phyloP scores from a whole-genome alignment of 305 asterid species.

The Fraxinus ornus region DNA sequence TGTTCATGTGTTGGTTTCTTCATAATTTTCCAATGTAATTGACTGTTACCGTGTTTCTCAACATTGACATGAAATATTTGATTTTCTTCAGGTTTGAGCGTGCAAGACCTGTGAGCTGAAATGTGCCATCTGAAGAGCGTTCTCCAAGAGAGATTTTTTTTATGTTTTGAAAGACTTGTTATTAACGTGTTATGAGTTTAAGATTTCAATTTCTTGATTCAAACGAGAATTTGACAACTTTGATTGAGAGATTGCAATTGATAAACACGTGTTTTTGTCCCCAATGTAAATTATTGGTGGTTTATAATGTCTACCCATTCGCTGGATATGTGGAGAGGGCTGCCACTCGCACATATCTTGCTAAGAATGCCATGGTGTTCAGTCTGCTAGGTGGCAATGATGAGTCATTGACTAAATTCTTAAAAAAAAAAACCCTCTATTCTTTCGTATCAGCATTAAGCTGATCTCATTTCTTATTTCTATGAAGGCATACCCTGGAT shows the following conservation, averaged over 20 bases:
- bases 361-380: neutral
- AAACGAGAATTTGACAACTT: neutral
- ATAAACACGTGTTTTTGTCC: neutral
- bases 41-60: neutral
- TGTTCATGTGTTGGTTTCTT: neutral
- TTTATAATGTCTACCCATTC: neutral
- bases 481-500: neutral
- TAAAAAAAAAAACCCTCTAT: neutral
- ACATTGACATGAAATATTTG: neutral
- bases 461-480: neutral
- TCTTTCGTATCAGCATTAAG: neutral
- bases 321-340: neutral
- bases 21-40: neutral
- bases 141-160: neutral
- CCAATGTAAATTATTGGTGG: neutral
- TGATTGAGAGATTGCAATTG: neutral
- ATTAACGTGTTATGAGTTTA: neutral
- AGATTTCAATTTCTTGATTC: neutral
- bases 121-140: neutral
- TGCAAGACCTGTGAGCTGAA: conserved; percentile 36
- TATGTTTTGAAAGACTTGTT: neutral
- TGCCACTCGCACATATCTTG: neutral
- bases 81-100: conserved; percentile 35
- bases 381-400: neutral
- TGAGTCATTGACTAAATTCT: neutral